Percentiles rank a stretch among this genome's conserved stretches.
phyloP scores from a whole-genome alignment of 2,329 filamentous ascomycete species.

The Claviceps humidiphila region DNA sequence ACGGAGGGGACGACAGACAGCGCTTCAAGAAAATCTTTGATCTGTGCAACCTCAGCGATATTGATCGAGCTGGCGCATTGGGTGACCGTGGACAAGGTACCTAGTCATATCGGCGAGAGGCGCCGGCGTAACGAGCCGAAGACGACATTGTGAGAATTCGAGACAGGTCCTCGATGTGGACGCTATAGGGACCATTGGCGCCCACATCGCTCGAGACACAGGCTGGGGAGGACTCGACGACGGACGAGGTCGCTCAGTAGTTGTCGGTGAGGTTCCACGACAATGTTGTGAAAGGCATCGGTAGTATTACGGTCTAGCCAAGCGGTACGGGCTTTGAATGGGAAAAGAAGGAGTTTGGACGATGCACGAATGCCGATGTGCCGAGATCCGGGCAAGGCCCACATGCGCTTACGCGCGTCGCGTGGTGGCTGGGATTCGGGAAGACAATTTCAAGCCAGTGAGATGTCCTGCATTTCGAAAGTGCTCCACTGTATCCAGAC shows the following conservation, averaged over 20 bases:
- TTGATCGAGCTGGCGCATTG: constrained; percentile 42
- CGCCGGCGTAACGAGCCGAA: constrained; percentile 22
- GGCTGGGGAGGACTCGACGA: constrained; percentile 26
- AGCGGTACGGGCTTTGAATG: background rate
- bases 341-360: background rate
- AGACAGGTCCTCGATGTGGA: constrained; percentile 17
- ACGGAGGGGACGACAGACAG: constrained; percentile 17
- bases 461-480: no score
- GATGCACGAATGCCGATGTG: background rate
- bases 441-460: no score
- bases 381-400: background rate
- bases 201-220: constrained; percentile 20
- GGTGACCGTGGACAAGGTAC: constrained; percentile 31
- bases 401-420: background rate
- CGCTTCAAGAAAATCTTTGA: constrained; percentile 37
- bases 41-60: constrained; percentile 37
- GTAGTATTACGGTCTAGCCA: constrained; percentile 20
- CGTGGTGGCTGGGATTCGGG: no score
- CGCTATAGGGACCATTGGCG: constrained; percentile 21
- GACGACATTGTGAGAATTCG: constrained; percentile 23
- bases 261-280: constrained; percentile 29
- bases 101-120: constrained; percentile 24
- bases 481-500: no score
- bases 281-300: constrained; percentile 30
- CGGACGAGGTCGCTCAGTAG: constrained; percentile 24